Evolutionary conservation across 352 stramenopile species (phyloP), one percentile per base, ranked within the genome.

Genomic region (Phytophthora quininea): DNA sequence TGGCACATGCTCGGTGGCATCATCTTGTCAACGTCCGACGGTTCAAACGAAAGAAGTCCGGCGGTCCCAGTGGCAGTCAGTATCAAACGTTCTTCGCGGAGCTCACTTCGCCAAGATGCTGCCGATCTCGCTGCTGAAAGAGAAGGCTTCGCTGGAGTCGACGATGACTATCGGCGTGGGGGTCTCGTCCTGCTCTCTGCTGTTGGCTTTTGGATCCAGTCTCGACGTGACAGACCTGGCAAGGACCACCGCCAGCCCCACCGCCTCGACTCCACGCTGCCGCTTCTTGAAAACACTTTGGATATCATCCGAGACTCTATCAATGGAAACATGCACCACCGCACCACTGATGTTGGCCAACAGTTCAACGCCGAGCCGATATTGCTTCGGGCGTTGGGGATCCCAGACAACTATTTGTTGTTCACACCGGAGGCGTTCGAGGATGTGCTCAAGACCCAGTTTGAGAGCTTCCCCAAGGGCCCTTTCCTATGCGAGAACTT

Each of bases 391-490:
- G 61, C 69, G 12, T 53, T 80, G 32, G 72, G 72, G 1, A 54
- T 63, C 8, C 74, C 74, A 15, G 45, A 63, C 29, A 67, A 56
- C 33, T 42, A 74, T 48, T 35, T 64, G n/a, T 35, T 80, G 9
- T 62, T 35, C 46, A 74, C 71, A 8, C 72, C 69, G 0, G 48
- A 80, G 53, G 62, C 59, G 4, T 63, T 70, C 27, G 77, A 86
- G 42, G 73, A 84, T 40, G 70, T 86, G 32, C 33, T 80, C 9
- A 80, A 84, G 67, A 76, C 50, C 30, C 64, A 91, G 27, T 92
- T 92, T 60, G 65, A 82, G 29, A 76, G 72, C 32, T 95, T 92
- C 57, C 58, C 60, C 3, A 95, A 95, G 52, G 80, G 82, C 4
- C 33, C 46, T 6, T 68, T 64, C 49, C 60, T 82, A 19, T 54